Base-by-base conservation (phyloP, 2,329 filamentous ascomycete genomes). In the Tolypocladium nubicola region DNA sequence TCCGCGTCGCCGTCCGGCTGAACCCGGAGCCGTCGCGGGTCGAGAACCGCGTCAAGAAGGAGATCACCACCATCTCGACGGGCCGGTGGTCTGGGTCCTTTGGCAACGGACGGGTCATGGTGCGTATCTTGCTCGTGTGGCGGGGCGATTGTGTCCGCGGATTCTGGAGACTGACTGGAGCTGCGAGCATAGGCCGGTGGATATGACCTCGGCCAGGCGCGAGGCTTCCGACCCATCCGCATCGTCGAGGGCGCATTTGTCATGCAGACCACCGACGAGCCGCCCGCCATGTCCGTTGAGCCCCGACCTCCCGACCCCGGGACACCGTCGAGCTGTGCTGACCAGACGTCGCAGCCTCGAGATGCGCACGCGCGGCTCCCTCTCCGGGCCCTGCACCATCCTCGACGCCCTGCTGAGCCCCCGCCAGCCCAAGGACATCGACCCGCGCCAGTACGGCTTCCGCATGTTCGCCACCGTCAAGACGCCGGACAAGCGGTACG, bases 201-300 rank as follows among this genome's bases (percentile, higher is more conserved):
- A 53, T 75, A 75, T 64, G 73, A 75, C 63, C 68, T 75, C 54
- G 71, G 72, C 43, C 72, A 74, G 57, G 72, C 72, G 52, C 67
- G 72, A 21, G 72, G 72, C 35, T 74, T 74, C 58, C 63, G 72
- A 35, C 72, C 72, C 53, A 73, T 74, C 63, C 70, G 72, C 60
- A 72, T 74, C 53, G 71, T 79, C 45, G 76, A 79, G 62, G 76
- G 75, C n/a, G 75, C 73, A 38, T 80, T 78, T 63, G 71, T 80
- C 54, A 67, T 80, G 40, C 70, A 76, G 59, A 80, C 76, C 3
- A 69, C 73, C 52, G 77, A 80, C 60, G 71, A 74, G 41, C 69
- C 71, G 3, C 76, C 77, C 13, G 78, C 78, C 35, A 72, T 75
- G 68, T 75, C 65, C 64, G 72, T 65, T 52, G 47, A 37, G 5